Base-by-base conservation (phyloP, 345 rosid genomes). In the Fremontodendron californicum region DNA sequence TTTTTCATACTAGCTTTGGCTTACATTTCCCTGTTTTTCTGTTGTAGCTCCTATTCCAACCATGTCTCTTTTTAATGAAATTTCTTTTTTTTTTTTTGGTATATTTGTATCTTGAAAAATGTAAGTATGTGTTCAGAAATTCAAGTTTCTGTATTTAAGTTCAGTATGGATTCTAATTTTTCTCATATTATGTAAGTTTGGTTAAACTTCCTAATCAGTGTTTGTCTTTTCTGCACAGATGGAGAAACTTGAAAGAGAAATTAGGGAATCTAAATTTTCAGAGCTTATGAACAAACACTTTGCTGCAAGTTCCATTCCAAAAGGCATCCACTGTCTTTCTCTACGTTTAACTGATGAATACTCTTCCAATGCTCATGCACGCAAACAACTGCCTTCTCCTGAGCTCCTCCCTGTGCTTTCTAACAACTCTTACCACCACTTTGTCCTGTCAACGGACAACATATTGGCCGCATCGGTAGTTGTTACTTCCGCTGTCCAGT, bases 251-350 rank as follows among this genome's bases (percentile, higher is more conserved):
- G 97, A 94, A 86, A 85, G 86, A 52, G 98, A 96, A 66, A 84
- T 89, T 39, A 88, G 96, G 84, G 99, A 94, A 85, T 88, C 97
- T 31, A 96, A 87, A 83, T 92, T 96, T 77, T 79, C 94, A 67
- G 98, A 96, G 84, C 89, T 94, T 72, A 92, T 94, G 97, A 94
- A 94, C 88, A 96, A 96, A 86, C 98, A 94, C 82, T 92, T 96
- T 80, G 98, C 98, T 79, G 99, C 98, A 73, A 91, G 94, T 87
- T 96, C 98, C 82, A 85, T 96, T 78, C 97, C 99, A 11, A 94
- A 90, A 89, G 94, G 98, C 86, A 88, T 96, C 86, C 93, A 92
- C 70, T 96, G 99, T 83, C 98, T 96, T 77, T 88, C 99, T 83
- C 85, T 92, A 25, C 94, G 94, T 75, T 87, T 96, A 82, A 94